A percentile compares a stretch with the other conserved stretches of the same genome.
phyloP scores from a whole-genome alignment of 2,329 filamentous ascomycete genomes.

The Escovopsis weberi region DNA sequence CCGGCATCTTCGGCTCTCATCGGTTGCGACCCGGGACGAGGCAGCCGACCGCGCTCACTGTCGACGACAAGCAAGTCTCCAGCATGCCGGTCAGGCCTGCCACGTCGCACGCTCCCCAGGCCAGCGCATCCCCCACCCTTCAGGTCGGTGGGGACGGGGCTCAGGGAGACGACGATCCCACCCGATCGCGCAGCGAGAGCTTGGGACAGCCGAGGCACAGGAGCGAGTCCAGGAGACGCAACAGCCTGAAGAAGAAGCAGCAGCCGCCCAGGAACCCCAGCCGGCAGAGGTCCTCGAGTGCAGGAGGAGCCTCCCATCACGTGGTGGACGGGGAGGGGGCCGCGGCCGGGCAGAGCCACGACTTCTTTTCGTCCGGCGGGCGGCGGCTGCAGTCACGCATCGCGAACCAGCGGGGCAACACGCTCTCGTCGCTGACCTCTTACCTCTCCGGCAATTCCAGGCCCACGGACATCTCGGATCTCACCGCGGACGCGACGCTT shows the following conservation, averaged over 20 bases:
- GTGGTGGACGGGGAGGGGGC: constrained; percentile 36
- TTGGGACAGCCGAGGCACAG: constrained; percentile 20
- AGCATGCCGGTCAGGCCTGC: constrained; percentile 16
- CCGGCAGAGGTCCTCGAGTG: constrained; percentile 30
- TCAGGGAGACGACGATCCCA: constrained; percentile 22
- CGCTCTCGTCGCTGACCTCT: constrained; percentile 31
- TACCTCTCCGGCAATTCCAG: constrained; percentile 27
- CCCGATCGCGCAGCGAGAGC: constrained; percentile 20
- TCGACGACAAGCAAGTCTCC: constrained; percentile 22
- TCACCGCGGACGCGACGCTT: constrained; percentile 25
- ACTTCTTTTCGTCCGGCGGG: constrained; percentile 29
- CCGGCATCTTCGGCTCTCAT: constrained; percentile 59
- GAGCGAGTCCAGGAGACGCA: constrained; percentile 33
- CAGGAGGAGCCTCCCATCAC: constrained; percentile 22
- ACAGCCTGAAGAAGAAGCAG: constrained; percentile 34
- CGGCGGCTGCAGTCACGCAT: constrained; percentile 23
- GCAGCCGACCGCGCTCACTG: constrained; percentile 26
- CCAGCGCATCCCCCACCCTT: constrained; percentile 48
- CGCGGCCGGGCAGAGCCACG: constrained; percentile 23
- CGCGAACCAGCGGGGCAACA: constrained; percentile 28
- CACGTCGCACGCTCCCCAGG: constrained; percentile 30
- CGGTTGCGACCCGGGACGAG: constrained; percentile 28
- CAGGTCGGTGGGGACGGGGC: constrained; percentile 53
- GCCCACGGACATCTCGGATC: constrained; percentile 25
- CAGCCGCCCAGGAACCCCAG: constrained; percentile 32